These are phyloP conservation scores for Calycina herbarum DNA, from an alignment of 2,329 filamentous ascomycete species.

Conservation along the genomic window DNA sequence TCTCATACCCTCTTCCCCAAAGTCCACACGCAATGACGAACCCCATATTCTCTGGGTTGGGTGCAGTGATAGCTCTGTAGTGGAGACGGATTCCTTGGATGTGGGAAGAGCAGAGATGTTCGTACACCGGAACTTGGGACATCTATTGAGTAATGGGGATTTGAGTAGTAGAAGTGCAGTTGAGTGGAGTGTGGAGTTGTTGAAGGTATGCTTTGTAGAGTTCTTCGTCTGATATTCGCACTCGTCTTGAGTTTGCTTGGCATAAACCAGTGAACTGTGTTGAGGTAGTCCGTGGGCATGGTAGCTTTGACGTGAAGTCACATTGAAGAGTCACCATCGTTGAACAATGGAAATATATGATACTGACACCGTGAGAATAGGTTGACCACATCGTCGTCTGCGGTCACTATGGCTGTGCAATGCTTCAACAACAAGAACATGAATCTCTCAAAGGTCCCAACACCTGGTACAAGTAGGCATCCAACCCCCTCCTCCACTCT, in stretches of 20 bases:
- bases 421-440: slow-evolving; percentile 40
- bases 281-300: neutral
- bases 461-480: slow-evolving; percentile 50
- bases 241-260: neutral
- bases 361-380: slow-evolving; percentile 26
- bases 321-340: neutral
- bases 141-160: slow-evolving; percentile 61
- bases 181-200: slow-evolving; percentile 61
- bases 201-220: slow-evolving; percentile 48
- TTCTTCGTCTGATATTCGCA: no score
- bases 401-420: slow-evolving; percentile 55
- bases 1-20: slow-evolving; percentile 8
- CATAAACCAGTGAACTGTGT: neutral
- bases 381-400: slow-evolving; percentile 57
- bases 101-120: slow-evolving; percentile 66
- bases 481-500: neutral
- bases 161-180: slow-evolving; percentile 61
- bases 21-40: slow-evolving; percentile 13
- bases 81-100: slow-evolving; percentile 63
- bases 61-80: slow-evolving; percentile 65
- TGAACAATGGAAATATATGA: neutral
- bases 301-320: neutral
- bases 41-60: slow-evolving; percentile 66
- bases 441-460: slow-evolving; percentile 34
- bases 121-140: slow-evolving; percentile 71